Conservation (phyloP, 352 stramenopile species). For the Globisporangium orthogonon region DNA sequence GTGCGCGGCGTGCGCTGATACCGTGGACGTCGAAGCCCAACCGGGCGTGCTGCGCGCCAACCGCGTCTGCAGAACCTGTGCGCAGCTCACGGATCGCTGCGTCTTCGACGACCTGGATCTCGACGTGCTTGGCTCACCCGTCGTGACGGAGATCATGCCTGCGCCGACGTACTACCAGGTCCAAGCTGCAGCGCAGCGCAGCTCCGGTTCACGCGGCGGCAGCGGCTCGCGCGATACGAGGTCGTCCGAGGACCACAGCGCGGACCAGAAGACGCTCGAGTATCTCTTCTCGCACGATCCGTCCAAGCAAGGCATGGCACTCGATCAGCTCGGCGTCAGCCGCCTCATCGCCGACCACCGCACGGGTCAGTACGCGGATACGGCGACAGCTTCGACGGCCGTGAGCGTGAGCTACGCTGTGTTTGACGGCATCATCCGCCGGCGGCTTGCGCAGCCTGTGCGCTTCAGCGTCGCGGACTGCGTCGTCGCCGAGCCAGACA, state of each 20-base stretch:
- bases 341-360: not conserved
- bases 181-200: conserved; percentile 12
- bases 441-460: conserved; percentile 4
- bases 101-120: conserved; percentile 25
- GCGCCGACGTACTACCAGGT: conserved; percentile 16
- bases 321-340: conserved; percentile 20
- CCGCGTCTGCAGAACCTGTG: conserved; percentile 24
- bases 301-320: conserved; percentile 19
- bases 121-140: conserved; percentile 16
- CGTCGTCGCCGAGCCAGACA: conserved; percentile 16
- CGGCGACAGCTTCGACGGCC: not conserved
- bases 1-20: conserved; percentile 20
- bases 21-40: conserved; percentile 16
- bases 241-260: conserved; percentile 10
- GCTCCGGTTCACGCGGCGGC: conserved; percentile 4
- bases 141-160: conserved; percentile 16
- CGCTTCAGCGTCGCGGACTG: conserved; percentile 17
- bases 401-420: conserved; percentile 12
- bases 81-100: conserved; percentile 18
- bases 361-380: not conserved
- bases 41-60: conserved; percentile 15
- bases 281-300: conserved; percentile 27
- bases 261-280: conserved; percentile 23
- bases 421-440: conserved; percentile 18
- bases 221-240: conserved; percentile 9